Base-by-base conservation (phyloP, 176 grass and related monocot genomes). In the Puccinellia tenuiflora region DNA sequence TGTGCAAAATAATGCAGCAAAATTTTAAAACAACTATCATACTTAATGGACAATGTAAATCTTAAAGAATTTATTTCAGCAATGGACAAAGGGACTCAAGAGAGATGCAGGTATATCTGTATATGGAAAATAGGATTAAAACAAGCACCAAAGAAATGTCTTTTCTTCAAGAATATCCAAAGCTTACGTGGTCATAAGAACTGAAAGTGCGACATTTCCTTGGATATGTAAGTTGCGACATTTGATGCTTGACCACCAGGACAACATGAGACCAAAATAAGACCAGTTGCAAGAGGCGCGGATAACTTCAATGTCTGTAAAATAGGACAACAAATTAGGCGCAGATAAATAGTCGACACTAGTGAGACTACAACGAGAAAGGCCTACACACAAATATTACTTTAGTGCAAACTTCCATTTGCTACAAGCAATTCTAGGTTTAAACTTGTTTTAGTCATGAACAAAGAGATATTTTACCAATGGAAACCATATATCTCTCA, bases 181-280 rank as follows among this genome's bases (percentile, higher is more conserved):
- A 69, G 56, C 88, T 91, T 96, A 99, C 93, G 93, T 96, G 72
- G 96, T 99, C 96, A 99, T 99, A 80, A 99, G 93, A 86, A 99
- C 96, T 42, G 96, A 99, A 81, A 99, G 96, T 52, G 91, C 96
- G 39, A 96, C 96, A 92, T 99, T 99, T 90, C 96, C 96, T 90
- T 99, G 20, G 93, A 99, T 88, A 99, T 96, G 56, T 93, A 99
- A 79, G 96, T 99, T 74, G 96, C 96, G 84, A 99, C 96, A 85
- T 99, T 99, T 46, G 96, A 99, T 53, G 96, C 96, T 88, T 99
- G 96, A 26, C 96, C 96, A 91, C 89, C 96, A 78, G 96, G 96
- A 83, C 96, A 99, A 70, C 96, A 99, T 81, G 96, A 96, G 17
- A 99, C 96, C 79, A 99, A 89, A 85, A 96, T 92, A 93, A 99